Evolutionary conservation across 441 rosid genomes (phyloP).

Genomic region (Geranium incanum): DNA sequence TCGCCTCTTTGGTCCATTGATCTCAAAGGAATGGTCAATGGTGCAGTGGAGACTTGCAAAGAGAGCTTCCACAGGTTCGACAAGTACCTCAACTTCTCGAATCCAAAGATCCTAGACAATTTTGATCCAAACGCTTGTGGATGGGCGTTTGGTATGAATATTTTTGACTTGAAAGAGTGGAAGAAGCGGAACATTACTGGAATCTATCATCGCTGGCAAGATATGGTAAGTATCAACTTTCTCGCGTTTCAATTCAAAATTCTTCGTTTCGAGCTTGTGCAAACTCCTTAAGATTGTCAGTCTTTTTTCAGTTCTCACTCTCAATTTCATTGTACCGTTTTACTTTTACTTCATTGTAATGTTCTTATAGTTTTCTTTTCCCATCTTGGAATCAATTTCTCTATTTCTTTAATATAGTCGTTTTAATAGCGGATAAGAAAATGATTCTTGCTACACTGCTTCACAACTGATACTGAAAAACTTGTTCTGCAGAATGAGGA

Average conservation of each 20-base stretch:
- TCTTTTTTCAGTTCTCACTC: too few species aligned
- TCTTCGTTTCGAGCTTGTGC: too few species aligned
- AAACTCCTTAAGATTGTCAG: too few species aligned
- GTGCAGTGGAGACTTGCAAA: constrained; percentile 96
- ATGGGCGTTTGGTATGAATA: constrained; percentile 98
- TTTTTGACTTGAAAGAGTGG: constrained; percentile 93
- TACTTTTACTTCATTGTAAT: too few species aligned
- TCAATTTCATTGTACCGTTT: too few species aligned
- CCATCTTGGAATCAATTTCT: too few species aligned
- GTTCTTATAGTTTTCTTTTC: too few species aligned
- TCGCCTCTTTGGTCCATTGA: constrained; percentile 79
- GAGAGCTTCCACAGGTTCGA: constrained; percentile 97
- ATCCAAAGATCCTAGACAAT: constrained; percentile 63
- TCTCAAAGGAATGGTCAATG: constrained; percentile 84
- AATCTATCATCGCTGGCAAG: constrained; percentile 92
- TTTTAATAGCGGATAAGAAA: too few species aligned
- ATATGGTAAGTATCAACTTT: constrained; percentile 42
- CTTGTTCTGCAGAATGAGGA: constrained; percentile 72
- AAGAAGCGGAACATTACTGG: constrained; percentile 70
- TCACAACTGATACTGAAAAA: constrained; percentile 8
- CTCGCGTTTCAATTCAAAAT: too few species aligned
- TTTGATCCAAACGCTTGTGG: constrained; percentile 77
- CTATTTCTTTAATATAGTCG: too few species aligned
- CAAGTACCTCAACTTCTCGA: constrained; percentile 92
- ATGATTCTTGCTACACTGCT: not conserved